Evolutionary conservation across 2,329 filamentous ascomycete genomes (phyloP).

Genomic region (Monosporascus sp.): DNA sequence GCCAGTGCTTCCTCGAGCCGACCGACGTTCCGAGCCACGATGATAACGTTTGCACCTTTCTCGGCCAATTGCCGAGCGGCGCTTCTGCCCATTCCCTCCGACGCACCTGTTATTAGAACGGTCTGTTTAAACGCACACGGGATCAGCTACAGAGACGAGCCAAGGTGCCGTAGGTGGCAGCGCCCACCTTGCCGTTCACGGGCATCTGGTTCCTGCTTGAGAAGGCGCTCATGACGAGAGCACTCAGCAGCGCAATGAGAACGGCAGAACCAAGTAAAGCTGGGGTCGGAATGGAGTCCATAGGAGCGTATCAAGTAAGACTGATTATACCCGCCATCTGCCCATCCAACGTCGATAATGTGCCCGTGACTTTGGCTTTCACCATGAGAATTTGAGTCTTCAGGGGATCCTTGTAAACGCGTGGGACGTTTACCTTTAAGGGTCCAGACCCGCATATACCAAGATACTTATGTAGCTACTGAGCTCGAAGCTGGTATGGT

Average conservation of each 20-base stretch:
- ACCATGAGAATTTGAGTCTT: too few relatives aligned
- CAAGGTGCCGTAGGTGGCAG: not conserved
- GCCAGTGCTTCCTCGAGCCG: constrained; percentile 70
- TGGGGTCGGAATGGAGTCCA: constrained; percentile 11
- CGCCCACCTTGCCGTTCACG: constrained; percentile 72
- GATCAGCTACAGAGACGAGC: constrained; percentile 8
- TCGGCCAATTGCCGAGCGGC: constrained; percentile 68
- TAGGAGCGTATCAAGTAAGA: not conserved
- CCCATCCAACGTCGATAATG: too few relatives aligned
- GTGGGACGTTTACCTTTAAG: too few relatives aligned
- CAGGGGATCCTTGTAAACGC: too few relatives aligned
- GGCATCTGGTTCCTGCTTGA: constrained; percentile 69
- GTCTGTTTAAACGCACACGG: constrained; percentile 50
- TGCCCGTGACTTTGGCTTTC: too few relatives aligned
- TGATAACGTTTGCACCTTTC: constrained; percentile 81
- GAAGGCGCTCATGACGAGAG: constrained; percentile 61
- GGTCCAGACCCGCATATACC: too few relatives aligned
- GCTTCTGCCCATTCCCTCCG: constrained; percentile 83
- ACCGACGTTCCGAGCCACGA: constrained; percentile 70
- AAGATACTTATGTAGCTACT: not conserved
- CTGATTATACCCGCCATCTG: too few relatives aligned
- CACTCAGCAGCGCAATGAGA: constrained; percentile 29
- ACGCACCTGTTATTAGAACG: constrained; percentile 82
- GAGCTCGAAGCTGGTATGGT: too few relatives aligned
- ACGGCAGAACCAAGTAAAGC: constrained; percentile 19